Percentiles rank a stretch among this genome's conserved stretches.
Conservation (phyloP, 2,329 filamentous ascomycete species). For the Ilyonectria robusta region DNA sequence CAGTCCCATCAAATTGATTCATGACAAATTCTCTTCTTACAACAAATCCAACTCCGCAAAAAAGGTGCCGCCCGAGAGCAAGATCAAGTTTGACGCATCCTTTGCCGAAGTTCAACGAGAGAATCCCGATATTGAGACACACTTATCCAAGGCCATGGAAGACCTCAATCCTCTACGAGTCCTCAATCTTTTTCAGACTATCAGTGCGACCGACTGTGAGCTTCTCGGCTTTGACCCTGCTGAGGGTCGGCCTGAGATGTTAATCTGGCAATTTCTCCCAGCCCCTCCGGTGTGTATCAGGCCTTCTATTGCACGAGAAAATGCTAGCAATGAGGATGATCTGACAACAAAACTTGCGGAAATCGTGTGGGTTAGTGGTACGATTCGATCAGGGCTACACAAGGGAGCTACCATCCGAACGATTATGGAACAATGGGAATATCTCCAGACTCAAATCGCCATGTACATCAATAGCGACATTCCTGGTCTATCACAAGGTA, state of each 20-base stretch:
- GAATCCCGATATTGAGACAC: slow-evolving; percentile 89
- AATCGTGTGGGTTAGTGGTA: slow-evolving; percentile 91
- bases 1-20: slow-evolving; percentile 91
- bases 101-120: slow-evolving; percentile 84
- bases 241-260: slow-evolving; percentile 94
- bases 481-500: slow-evolving; percentile 89
- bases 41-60: slow-evolving; percentile 90
- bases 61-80: slow-evolving; percentile 86
- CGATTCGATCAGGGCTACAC: slow-evolving; percentile 85
- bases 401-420: slow-evolving; percentile 89
- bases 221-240: slow-evolving; percentile 88
- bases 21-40: slow-evolving; percentile 91
- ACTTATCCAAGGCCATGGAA: slow-evolving; percentile 92
- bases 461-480: slow-evolving; percentile 99
- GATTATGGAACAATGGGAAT: slow-evolving; percentile 99
- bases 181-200: slow-evolving; percentile 90
- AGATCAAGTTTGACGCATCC: slow-evolving; percentile 87
- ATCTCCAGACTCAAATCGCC: slow-evolving; percentile 92
- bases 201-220: slow-evolving; percentile 89
- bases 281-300: slow-evolving; percentile 95
- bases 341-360: slow-evolving; percentile 97
- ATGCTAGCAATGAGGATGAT: slow-evolving; percentile 94
- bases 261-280: slow-evolving; percentile 96
- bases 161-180: slow-evolving; percentile 92
- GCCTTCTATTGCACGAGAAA: slow-evolving; percentile 87